These are phyloP conservation scores for Histomonas meleagridis DNA, from an alignment of 208 protist genomes.

Conservation along the genomic window DNA sequence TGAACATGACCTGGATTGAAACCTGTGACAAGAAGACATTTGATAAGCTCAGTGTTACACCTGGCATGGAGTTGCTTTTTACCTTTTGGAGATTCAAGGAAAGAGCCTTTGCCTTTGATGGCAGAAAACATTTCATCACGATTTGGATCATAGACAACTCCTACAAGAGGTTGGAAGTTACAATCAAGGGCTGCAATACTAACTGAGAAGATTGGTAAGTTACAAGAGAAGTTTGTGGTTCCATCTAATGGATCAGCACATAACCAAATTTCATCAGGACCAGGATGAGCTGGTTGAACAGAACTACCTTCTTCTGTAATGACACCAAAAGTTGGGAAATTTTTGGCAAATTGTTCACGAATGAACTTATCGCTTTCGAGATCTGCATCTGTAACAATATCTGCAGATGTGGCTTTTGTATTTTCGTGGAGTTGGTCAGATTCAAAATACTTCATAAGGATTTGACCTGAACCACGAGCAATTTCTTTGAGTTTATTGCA, in stretches of 20 bases:
- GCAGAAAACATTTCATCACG: not conserved
- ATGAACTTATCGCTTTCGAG: not conserved
- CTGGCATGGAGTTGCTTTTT: not conserved
- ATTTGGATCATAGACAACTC: not conserved
- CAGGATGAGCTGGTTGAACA: not conserved
- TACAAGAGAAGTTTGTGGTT: conserved; percentile 12
- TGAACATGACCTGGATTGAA: not conserved
- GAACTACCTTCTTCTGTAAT: conserved; percentile 19
- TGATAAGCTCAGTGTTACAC: not conserved
- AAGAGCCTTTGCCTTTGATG: not conserved
- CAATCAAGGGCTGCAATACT: not conserved
- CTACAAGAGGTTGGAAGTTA: not conserved
- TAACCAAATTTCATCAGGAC: not conserved
- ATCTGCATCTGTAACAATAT: conserved; percentile 27
- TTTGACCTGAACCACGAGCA: not conserved
- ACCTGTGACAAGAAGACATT: conserved; percentile 1
- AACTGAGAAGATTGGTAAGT: not conserved
- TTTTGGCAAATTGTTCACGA: not conserved
- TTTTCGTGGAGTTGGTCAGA: not conserved
- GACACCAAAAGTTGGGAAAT: not conserved
- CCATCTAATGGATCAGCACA: conserved; percentile 23
- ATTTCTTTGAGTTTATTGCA: not conserved
- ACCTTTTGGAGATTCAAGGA: not conserved
- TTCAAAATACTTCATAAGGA: not conserved
- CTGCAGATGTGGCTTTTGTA: not conserved